Evolutionary conservation across 768 basidiomycete genomes (phyloP).

Genomic region (Strobilomyces echinocephalus): DNA sequence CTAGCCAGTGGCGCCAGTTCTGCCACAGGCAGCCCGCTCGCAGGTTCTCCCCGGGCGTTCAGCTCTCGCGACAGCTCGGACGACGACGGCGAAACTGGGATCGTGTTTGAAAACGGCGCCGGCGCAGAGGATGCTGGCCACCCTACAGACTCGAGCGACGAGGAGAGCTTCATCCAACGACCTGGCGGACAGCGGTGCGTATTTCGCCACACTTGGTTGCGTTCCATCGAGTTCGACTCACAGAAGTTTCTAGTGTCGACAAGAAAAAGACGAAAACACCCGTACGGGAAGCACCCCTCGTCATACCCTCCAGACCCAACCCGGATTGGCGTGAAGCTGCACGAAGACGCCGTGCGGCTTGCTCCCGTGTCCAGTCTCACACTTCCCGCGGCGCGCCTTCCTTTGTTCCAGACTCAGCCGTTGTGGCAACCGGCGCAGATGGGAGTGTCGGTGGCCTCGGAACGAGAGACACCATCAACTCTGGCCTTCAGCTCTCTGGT

Average conservation of each 20-base stretch:
- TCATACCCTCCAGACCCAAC: slow-evolving; percentile 84
- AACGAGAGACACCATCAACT: slow-evolving; percentile 69
- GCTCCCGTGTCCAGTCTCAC: slow-evolving; percentile 10
- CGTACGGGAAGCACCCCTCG: slow-evolving; percentile 55
- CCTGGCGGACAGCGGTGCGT: slow-evolving; percentile 87
- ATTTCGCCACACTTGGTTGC: background rate
- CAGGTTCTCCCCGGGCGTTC: slow-evolving; percentile 42
- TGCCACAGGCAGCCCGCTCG: slow-evolving; percentile 52
- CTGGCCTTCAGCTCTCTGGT: slow-evolving; percentile 67
- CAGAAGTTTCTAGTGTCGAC: slow-evolving; percentile 51
- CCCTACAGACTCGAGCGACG: slow-evolving; percentile 48
- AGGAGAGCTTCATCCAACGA: slow-evolving; percentile 65
- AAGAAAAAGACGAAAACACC: slow-evolving; percentile 37
- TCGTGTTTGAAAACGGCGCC: slow-evolving; percentile 19
- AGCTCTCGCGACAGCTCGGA: slow-evolving; percentile 27
- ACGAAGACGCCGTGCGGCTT: slow-evolving; percentile 45
- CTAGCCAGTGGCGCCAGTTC: slow-evolving; percentile 38
- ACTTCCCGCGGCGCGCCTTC: slow-evolving; percentile 24
- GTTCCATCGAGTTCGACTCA: slow-evolving; percentile 63
- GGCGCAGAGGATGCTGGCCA: slow-evolving; percentile 26
- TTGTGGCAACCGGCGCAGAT: slow-evolving; percentile 53
- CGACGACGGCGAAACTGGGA: slow-evolving; percentile 23
- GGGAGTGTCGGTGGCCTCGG: slow-evolving; percentile 78
- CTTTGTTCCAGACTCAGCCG: slow-evolving; percentile 64
- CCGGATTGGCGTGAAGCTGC: slow-evolving; percentile 86